Conservation (phyloP, 768 basidiomycete species). For the Podaxis carcinomalis region DNA sequence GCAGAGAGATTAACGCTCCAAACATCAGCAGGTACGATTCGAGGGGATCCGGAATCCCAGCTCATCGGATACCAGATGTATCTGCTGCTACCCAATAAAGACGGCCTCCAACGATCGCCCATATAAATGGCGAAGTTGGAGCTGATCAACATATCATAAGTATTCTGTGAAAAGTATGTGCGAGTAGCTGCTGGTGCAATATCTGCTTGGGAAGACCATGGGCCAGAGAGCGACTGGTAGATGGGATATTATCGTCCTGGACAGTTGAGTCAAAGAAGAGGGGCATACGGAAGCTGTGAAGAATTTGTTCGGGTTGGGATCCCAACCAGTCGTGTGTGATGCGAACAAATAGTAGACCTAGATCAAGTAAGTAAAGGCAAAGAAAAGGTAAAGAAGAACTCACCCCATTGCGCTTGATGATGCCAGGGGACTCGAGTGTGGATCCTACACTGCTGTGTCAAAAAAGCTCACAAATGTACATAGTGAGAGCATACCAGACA, state of each 20-base stretch:
- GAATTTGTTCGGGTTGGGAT: constrained; percentile 58
- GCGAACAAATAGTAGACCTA: constrained; percentile 56
- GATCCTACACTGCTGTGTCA: constrained; percentile 31
- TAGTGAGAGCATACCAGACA: constrained; percentile 31
- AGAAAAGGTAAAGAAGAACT: neutral
- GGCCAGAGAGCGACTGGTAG: constrained; percentile 43
- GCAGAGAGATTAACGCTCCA: constrained; percentile 50
- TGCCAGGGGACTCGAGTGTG: constrained; percentile 59
- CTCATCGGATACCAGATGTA: constrained; percentile 62
- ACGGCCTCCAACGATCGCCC: constrained; percentile 61
- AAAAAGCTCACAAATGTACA: neutral
- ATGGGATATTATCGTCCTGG: neutral
- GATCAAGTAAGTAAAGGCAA: neutral
- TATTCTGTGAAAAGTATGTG: constrained; percentile 62
- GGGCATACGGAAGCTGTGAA: constrained; percentile 45
- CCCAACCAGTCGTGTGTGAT: constrained; percentile 56
- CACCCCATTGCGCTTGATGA: constrained; percentile 54
- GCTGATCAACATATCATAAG: constrained; percentile 47
- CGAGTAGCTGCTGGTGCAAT: constrained; percentile 45
- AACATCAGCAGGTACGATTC: constrained; percentile 51
- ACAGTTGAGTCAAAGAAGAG: neutral
- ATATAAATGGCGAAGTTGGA: constrained; percentile 50
- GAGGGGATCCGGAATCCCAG: constrained; percentile 50
- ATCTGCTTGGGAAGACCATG: constrained; percentile 55
- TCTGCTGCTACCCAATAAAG: constrained; percentile 47